These are phyloP conservation scores for Epichloe coenophiala DNA, from an alignment of 2,329 filamentous ascomycete genomes.

Conservation along the genomic window DNA sequence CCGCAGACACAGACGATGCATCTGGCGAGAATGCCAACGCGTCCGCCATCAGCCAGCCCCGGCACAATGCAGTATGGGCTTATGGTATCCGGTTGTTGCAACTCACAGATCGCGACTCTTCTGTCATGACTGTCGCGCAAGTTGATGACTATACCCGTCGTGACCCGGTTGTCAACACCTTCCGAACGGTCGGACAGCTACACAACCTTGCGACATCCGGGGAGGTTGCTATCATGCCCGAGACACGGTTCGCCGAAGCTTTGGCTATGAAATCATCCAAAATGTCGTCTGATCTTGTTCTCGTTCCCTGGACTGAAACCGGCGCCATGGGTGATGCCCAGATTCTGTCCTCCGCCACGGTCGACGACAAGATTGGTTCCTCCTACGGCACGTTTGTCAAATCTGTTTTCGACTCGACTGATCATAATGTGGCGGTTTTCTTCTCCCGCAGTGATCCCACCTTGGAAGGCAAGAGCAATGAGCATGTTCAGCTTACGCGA, in stretches of 20 bases:
- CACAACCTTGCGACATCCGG: conserved; percentile 70
- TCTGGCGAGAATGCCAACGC: conserved; percentile 8
- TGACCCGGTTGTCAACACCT: conserved; percentile 84
- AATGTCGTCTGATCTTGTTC: conserved; percentile 56
- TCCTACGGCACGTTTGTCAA: conserved; percentile 64
- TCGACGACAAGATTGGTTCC: conserved; percentile 25
- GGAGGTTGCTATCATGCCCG: conserved; percentile 70
- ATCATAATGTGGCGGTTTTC: conserved; percentile 66
- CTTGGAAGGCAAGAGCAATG: conserved; percentile 17
- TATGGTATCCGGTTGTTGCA: conserved; percentile 80
- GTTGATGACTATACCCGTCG: conserved; percentile 56
- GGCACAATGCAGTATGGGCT: conserved; percentile 39
- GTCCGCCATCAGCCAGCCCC: background rate
- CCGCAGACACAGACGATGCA: conserved; percentile 1
- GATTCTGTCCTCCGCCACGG: conserved; percentile 12
- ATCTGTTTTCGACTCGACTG: conserved; percentile 46
- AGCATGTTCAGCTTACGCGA: conserved; percentile 30
- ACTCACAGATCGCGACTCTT: conserved; percentile 82
- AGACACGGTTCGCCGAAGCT: conserved; percentile 65
- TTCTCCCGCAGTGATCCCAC: conserved; percentile 47
- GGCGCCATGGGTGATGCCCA: conserved; percentile 55
- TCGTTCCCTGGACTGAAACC: conserved; percentile 83
- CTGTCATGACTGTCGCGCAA: conserved; percentile 87
- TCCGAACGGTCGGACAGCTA: conserved; percentile 75
- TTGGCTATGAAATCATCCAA: conserved; percentile 58